Evolutionary conservation across 2,329 filamentous ascomycete genomes (phyloP), one percentile per base, ranked within the genome.

Genomic region (Aaosphaeria pasadenensis): DNA sequence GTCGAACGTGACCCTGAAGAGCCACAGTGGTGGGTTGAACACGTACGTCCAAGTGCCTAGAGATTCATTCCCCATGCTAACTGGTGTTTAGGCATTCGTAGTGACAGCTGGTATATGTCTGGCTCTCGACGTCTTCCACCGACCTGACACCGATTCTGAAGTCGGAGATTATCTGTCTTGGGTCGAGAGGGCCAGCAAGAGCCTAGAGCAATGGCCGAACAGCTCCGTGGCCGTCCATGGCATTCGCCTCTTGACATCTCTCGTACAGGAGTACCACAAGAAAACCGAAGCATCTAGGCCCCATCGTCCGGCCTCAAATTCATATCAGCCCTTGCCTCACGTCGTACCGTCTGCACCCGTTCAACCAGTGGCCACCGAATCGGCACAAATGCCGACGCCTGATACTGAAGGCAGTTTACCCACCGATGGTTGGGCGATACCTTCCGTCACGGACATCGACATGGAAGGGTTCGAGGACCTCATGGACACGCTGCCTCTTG

Each of bases 1-100:
- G 59, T 62, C 24, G 57, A 54, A 4, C 59, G 64, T 1, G 63
- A 66, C 11, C 62, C 69, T 3, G 58, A 69, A 6, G 71, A 72
- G 29, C 73, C 74, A 2, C 64, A 72, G 11, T 61, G 73, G 46
- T 75, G 73, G 73, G 71, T 74, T 6, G 64, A 68, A 43, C 63
- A 67, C 47, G 61, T 58, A 50, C 4, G 48, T n/a, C 41, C 28
- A 11, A 11, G 24, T 31, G 28, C 11, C 41, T 30, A 43, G 11
- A n/a, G 11, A 43, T 43, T 7, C 30, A 30, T 31, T 9, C 33
- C n/a, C 11, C 30, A 13, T 4, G 41, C 43, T 48, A 24, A 48
- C 38, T 32, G 9, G 33, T 11, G 28, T 39, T 24, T 41, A 58
- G 55, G 57, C 64, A 4, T 67, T 67, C 39, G 48, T 63, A 4